phyloP scores from a whole-genome alignment of 2,329 filamentous ascomycete species.

The Colletotrichum sp. region DNA sequence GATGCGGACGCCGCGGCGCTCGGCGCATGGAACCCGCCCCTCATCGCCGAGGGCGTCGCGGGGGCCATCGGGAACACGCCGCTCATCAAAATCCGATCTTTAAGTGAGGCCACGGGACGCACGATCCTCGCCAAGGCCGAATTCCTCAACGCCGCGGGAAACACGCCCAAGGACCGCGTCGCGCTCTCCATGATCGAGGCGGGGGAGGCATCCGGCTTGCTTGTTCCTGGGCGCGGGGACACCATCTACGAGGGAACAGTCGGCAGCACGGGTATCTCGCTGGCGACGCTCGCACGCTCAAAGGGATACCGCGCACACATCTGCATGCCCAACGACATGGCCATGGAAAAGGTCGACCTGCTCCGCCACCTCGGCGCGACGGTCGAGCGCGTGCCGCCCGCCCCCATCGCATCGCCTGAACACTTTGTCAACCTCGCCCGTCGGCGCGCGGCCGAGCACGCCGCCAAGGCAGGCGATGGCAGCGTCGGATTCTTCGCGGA shows the following conservation, averaged over 20 bases:
- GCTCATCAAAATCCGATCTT: constrained; percentile 81
- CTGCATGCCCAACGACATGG: constrained; percentile 95
- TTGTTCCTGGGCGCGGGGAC: constrained; percentile 83
- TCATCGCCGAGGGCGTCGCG: constrained; percentile 80
- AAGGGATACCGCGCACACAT: constrained; percentile 93
- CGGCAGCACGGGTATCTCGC: constrained; percentile 92
- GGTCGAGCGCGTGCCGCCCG: constrained; percentile 90
- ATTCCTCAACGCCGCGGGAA: constrained; percentile 93
- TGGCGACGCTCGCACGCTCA: constrained; percentile 87
- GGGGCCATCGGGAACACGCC: constrained; percentile 94
- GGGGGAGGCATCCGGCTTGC: constrained; percentile 78
- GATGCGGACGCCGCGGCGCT: constrained; percentile 23
- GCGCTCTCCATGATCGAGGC: constrained; percentile 86
- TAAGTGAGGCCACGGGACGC: constrained; percentile 87
- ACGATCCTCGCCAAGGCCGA: constrained; percentile 93
- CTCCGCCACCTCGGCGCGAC: constrained; percentile 87
- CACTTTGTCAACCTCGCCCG: constrained; percentile 96
- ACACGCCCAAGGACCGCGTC: constrained; percentile 93
- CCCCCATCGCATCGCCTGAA: constrained; percentile 88
- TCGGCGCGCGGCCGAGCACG: constrained; percentile 77
- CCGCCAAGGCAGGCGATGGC: constrained; percentile 55
- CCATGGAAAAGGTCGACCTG: constrained; percentile 85
- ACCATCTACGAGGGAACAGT: constrained; percentile 98
- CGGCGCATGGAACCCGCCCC: constrained; percentile 25
- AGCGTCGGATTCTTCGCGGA: constrained; percentile 92